These are phyloP conservation scores for Candida hispaniensis DNA, from an alignment of 805 yeast genomes.

Conservation along the genomic window DNA sequence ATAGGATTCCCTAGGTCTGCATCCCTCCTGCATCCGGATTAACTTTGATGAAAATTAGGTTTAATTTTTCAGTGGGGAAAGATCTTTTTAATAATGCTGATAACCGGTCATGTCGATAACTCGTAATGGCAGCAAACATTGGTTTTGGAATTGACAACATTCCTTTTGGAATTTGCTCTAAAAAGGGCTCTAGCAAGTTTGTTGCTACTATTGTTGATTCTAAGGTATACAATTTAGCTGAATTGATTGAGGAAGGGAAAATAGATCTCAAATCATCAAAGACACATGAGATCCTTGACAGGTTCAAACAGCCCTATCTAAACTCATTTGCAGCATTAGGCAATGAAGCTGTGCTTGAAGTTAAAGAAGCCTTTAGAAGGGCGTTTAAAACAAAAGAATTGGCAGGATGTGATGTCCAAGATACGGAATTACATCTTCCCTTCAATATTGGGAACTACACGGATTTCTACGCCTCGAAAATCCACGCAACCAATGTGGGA, in stretches of 20 bases:
- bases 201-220: slow-evolving; percentile 22
- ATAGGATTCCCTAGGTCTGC: no score
- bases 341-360: slow-evolving; percentile 18
- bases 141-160: slow-evolving; percentile 24
- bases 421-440: slow-evolving; percentile 19
- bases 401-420: slow-evolving; percentile 1
- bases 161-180: slow-evolving; percentile 23
- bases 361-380: slow-evolving; percentile 14
- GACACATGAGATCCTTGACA: no score
- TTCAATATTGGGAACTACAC: slow-evolving; percentile 24
- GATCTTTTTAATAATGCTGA: no score
- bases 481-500: slow-evolving; percentile 24
- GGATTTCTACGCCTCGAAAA: slow-evolving; percentile 23
- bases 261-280: slow-evolving; percentile 15
- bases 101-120: no score
- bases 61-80: no score
- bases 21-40: no score
- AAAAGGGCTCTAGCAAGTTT: slow-evolving; percentile 9
- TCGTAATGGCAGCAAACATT: slow-evolving; percentile 5
- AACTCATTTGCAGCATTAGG: slow-evolving; percentile 22
- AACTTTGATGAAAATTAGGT: no score
- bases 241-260: slow-evolving; percentile 17
- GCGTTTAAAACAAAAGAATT: slow-evolving; percentile 10
- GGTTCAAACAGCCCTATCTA: no score
- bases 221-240: slow-evolving; percentile 20